Percentiles rank a stretch among this genome's conserved stretches.
These are phyloP conservation scores for Hippophae gyantsensis DNA, from an alignment of 306 rosid genomes.

Conservation along the genomic window DNA sequence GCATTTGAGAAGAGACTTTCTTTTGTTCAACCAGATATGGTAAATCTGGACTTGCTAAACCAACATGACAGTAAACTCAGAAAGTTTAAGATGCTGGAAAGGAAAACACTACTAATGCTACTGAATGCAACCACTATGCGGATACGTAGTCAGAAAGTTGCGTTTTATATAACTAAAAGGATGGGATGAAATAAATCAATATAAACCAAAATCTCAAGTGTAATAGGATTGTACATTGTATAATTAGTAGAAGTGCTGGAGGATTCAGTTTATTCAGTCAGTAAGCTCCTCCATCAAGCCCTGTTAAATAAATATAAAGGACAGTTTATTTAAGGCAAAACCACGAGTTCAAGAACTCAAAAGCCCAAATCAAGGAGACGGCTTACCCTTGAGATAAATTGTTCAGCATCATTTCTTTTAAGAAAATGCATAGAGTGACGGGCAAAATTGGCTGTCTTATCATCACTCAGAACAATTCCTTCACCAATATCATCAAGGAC, in stretches of 20 bases:
- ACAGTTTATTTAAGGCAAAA: conserved; percentile 3
- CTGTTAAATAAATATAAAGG: conserved; percentile 28
- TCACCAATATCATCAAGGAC: conserved; percentile 81
- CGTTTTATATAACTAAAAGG: neutral
- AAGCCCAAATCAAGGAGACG: conserved; percentile 13
- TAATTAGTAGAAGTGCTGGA: conserved; percentile 5
- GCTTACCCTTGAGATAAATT: conserved; percentile 57
- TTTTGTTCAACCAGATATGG: no score
- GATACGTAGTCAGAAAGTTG: neutral
- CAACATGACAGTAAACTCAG: no score
- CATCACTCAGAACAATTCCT: conserved; percentile 64
- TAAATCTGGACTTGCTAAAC: no score
- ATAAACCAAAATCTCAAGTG: neutral
- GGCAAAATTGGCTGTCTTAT: conserved; percentile 68
- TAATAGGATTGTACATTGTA: neutral
- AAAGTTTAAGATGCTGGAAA: neutral
- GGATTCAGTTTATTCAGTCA: conserved; percentile 21
- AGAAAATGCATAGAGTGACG: conserved; percentile 86
- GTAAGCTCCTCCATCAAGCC: conserved; percentile 91
- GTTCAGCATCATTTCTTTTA: conserved; percentile 87
- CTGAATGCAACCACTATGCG: neutral
- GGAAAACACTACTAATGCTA: neutral
- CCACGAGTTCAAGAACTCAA: conserved; percentile 1
- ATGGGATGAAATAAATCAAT: neutral
- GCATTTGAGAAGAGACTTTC: no score